Percentiles rank a stretch among this genome's conserved stretches.
These are phyloP conservation scores for Fusarium fujikuroi DNA, from an alignment of 2,329 filamentous ascomycete genomes.

Conservation along the genomic window DNA sequence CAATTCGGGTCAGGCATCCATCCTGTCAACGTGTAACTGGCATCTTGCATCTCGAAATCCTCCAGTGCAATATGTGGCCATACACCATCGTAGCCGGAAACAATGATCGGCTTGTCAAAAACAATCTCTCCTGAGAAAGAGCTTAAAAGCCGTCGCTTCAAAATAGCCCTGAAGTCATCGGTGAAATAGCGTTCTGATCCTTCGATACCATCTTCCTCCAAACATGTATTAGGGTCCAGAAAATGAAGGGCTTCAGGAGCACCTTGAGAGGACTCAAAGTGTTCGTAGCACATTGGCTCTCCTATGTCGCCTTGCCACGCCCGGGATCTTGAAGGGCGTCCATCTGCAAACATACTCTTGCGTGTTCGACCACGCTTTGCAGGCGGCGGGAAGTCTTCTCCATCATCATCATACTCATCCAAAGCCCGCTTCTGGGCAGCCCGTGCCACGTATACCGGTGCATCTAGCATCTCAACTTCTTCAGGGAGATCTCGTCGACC, in stretches of 20 bases:
- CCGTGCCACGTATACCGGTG: constrained; percentile 61
- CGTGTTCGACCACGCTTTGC: constrained; percentile 41
- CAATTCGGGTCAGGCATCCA: constrained; percentile 56
- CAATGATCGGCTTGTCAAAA: constrained; percentile 39
- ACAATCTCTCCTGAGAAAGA: constrained; percentile 3
- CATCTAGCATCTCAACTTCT: constrained; percentile 61
- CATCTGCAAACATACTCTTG: constrained; percentile 12
- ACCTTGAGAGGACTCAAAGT: constrained; percentile 29
- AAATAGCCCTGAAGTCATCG: not conserved
- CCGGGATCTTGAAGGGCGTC: constrained; percentile 12
- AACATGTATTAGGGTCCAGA: constrained; percentile 55
- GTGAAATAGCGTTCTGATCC: constrained; percentile 11
- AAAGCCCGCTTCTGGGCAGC: constrained; percentile 48
- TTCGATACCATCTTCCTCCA: constrained; percentile 47
- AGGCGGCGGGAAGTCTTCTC: constrained; percentile 21
- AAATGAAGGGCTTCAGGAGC: constrained; percentile 48
- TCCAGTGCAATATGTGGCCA: constrained; percentile 48
- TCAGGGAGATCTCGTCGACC: constrained; percentile 53
- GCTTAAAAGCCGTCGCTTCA: constrained; percentile 12
- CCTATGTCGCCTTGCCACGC: constrained; percentile 16
- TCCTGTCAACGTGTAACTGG: constrained; percentile 56
- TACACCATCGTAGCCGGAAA: constrained; percentile 41
- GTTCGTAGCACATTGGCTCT: constrained; percentile 30
- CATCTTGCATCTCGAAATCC: constrained; percentile 51
- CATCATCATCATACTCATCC: constrained; percentile 40